Percentiles rank a stretch among this genome's conserved stretches.
phyloP scores from a whole-genome alignment of 352 stramenopile genomes.

The Globisporangium paddicum region DNA sequence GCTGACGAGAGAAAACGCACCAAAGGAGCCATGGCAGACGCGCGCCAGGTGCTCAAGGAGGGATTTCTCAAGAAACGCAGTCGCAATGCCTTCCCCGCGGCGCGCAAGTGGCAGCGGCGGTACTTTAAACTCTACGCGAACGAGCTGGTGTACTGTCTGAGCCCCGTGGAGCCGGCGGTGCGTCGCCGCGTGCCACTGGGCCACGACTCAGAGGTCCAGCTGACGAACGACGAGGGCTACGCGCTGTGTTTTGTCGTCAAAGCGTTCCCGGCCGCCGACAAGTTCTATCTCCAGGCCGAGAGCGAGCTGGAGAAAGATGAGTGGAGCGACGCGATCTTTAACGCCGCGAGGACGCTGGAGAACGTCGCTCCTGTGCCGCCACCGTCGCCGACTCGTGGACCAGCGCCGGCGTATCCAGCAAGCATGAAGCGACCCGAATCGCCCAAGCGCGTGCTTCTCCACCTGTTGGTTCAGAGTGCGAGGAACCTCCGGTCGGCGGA shows the following conservation, averaged over 20 bases:
- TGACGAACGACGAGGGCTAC: constrained; percentile 68
- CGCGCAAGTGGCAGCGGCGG: constrained; percentile 43
- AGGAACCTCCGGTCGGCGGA: constrained; percentile 48
- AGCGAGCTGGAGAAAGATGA: constrained; percentile 58
- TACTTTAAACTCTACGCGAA: constrained; percentile 68
- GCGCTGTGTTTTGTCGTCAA: constrained; percentile 52
- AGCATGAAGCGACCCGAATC: constrained; percentile 12
- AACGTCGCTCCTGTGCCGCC: constrained; percentile 20
- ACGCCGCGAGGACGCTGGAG: constrained; percentile 35
- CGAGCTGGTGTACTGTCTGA: constrained; percentile 59
- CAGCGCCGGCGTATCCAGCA: constrained; percentile 10
- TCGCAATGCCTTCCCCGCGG: constrained; percentile 23
- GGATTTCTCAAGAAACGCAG: constrained; percentile 71
- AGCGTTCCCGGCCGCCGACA: constrained; percentile 26
- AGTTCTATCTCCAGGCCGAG: constrained; percentile 61
- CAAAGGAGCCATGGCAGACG: constrained; percentile 13
- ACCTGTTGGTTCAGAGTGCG: constrained; percentile 48
- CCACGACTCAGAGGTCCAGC: constrained; percentile 46
- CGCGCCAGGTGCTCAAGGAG: constrained; percentile 53
- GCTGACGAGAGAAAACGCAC: too few relatives aligned
- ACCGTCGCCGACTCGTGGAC: constrained; percentile 1
- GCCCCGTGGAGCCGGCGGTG: constrained; percentile 22
- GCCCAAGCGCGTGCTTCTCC: constrained; percentile 33
- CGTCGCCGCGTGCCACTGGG: constrained; percentile 42
- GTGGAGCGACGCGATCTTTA: constrained; percentile 56